A percentile compares a stretch with the other conserved stretches of the same genome.
These are phyloP conservation scores for Borovskyia barvae DNA, from an alignment of 208 protist genomes.

Conservation along the genomic window DNA sequence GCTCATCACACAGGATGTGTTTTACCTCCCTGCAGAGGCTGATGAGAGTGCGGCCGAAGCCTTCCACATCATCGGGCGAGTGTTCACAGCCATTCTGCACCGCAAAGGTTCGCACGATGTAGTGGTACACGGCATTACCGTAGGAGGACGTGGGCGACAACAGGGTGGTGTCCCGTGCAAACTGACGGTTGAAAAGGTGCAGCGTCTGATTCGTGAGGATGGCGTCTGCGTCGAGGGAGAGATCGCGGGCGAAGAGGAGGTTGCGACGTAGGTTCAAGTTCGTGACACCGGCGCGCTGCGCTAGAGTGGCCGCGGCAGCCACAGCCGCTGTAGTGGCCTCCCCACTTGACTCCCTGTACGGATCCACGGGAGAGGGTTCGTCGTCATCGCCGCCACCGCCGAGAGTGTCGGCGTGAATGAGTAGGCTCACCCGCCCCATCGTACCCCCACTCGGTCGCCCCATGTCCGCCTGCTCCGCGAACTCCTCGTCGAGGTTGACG, in stretches of 20 bases:
- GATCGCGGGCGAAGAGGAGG: constrained; percentile 45
- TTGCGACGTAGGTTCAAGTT: constrained; percentile 38
- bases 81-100: constrained; percentile 83
- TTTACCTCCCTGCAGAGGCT: constrained; percentile 77
- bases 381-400: constrained; percentile 15
- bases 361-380: constrained; percentile 40
- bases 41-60: constrained; percentile 81
- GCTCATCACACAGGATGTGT: constrained; percentile 62
- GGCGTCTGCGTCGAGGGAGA: constrained; percentile 79
- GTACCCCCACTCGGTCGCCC: constrained; percentile 2
- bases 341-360: constrained; percentile 19
- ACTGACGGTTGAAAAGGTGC: constrained; percentile 68
- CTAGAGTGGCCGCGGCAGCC: constrained; percentile 31
- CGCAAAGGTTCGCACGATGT: constrained; percentile 85
- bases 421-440: constrained; percentile 16
- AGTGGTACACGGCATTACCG: constrained; percentile 82
- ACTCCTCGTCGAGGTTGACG: constrained; percentile 43
- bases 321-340: too few species aligned
- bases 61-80: constrained; percentile 66
- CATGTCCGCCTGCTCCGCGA: constrained; percentile 10
- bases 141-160: constrained; percentile 69
- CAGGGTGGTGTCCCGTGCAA: constrained; percentile 34
- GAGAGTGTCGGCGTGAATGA: constrained; percentile 12
- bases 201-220: constrained; percentile 80
- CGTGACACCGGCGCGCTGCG: constrained; percentile 44